A percentile compares a stretch with the other conserved stretches of the same genome.
These are phyloP conservation scores for Akanthomyces lecanii DNA, from an alignment of 2,329 filamentous ascomycete species.

Conservation along the genomic window DNA sequence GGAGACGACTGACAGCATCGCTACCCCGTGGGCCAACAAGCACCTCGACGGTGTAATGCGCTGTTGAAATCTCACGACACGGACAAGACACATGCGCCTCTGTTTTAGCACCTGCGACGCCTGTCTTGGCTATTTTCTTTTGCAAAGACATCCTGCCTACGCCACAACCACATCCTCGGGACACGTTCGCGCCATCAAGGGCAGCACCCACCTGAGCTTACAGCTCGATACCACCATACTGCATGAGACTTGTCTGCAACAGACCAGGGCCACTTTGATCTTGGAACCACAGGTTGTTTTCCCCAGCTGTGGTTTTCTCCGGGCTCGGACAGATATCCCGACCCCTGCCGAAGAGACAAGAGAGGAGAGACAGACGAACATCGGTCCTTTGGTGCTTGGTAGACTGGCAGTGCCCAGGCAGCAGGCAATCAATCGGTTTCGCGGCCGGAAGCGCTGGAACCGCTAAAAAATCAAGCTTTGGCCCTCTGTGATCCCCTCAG, in stretches of 20 bases:
- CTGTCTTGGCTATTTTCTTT: no score
- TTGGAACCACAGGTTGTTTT: not conserved
- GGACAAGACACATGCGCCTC: not conserved
- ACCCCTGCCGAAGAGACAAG: not conserved
- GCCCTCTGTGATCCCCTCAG: not conserved
- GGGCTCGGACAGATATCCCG: not conserved
- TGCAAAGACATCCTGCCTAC: not conserved
- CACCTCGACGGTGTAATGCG: not conserved
- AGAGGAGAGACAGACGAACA: not conserved
- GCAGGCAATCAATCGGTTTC: not conserved
- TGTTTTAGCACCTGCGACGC: no score
- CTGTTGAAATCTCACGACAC: not conserved
- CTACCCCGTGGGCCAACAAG: not conserved
- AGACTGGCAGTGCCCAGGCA: not conserved
- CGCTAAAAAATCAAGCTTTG: not conserved
- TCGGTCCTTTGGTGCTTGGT: no score
- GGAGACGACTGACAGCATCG: not conserved
- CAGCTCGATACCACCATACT: slow-evolving; percentile 1
- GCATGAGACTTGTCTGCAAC: not conserved
- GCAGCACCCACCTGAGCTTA: slow-evolving; percentile 2
- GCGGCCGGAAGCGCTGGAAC: not conserved
- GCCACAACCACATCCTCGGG: not conserved
- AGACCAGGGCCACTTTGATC: not conserved
- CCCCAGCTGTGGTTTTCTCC: not conserved
- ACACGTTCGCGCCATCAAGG: not conserved